phyloP scores from a whole-genome alignment of 352 stramenopile species.

The Phytophthora ohioensis region DNA sequence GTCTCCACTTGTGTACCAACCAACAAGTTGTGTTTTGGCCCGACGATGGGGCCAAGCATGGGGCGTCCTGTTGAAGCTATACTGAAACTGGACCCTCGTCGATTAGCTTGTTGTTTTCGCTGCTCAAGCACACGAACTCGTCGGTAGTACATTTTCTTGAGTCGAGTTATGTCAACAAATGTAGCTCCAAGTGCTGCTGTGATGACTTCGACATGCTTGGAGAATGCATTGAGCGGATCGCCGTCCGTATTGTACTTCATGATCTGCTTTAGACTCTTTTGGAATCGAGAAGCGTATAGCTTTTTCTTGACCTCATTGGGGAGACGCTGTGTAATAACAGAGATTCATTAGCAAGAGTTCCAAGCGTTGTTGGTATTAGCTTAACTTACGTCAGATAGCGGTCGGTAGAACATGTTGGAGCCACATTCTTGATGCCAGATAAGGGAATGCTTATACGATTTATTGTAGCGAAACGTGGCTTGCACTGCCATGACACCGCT shows the following conservation, averaged over 20 bases:
- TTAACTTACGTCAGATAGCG: slow-evolving; percentile 61
- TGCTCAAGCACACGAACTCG: slow-evolving; percentile 34
- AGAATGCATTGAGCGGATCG: slow-evolving; percentile 71
- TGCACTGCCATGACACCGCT: slow-evolving; percentile 76
- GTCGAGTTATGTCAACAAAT: slow-evolving; percentile 60
- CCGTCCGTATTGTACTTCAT: slow-evolving; percentile 83
- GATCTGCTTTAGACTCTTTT: slow-evolving; percentile 76
- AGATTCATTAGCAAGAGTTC: slow-evolving; percentile 2
- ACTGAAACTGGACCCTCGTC: slow-evolving; percentile 22
- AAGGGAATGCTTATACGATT: slow-evolving; percentile 69
- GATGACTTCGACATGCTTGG: slow-evolving; percentile 79
- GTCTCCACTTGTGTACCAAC: not conserved
- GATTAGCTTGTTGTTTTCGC: slow-evolving; percentile 21
- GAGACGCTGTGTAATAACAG: slow-evolving; percentile 46
- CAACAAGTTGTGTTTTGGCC: not conserved
- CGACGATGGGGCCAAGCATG: not conserved
- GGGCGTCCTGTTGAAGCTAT: slow-evolving; percentile 32
- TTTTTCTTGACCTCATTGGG: slow-evolving; percentile 86
- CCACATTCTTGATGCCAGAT: slow-evolving; percentile 71
- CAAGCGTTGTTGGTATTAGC: not conserved
- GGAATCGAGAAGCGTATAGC: slow-evolving; percentile 69
- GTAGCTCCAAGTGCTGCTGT: slow-evolving; percentile 64
- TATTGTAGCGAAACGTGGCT: slow-evolving; percentile 71
- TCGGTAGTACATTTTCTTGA: slow-evolving; percentile 65
- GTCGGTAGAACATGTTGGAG: slow-evolving; percentile 59